Percentiles rank a stretch among this genome's conserved stretches.
phyloP scores from a whole-genome alignment of 2,329 filamentous ascomycete genomes.

The Fusarium setosum region DNA sequence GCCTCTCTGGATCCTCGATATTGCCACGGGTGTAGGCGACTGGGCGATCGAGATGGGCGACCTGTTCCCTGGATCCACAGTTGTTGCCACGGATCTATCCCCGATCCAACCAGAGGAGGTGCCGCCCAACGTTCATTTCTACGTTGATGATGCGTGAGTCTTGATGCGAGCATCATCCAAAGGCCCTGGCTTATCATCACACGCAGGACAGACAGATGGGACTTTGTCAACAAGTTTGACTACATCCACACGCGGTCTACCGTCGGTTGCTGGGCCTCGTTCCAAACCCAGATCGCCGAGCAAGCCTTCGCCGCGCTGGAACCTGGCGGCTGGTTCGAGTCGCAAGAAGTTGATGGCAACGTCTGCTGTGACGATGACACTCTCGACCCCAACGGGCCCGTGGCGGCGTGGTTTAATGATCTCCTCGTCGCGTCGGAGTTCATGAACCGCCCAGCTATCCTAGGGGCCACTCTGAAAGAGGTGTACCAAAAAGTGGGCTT shows the following conservation, averaged over 20 bases:
- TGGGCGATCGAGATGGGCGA: constrained; percentile 76
- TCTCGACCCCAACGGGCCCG: constrained; percentile 48
- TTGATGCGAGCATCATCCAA: too few species aligned
- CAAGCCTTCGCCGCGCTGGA: constrained; percentile 59
- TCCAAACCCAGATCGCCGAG: constrained; percentile 59
- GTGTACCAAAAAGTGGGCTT: constrained; percentile 62
- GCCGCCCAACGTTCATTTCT: constrained; percentile 78
- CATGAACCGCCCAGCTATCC: constrained; percentile 51
- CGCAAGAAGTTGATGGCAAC: constrained; percentile 56
- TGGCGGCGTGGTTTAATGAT: constrained; percentile 53
- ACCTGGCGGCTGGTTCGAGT: constrained; percentile 66
- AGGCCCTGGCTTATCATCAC: constrained; percentile 17
- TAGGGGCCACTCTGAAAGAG: constrained; percentile 47
- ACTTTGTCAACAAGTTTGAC: constrained; percentile 63
- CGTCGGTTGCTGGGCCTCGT: constrained; percentile 59
- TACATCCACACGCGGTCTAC: constrained; percentile 64
- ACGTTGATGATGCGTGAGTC: constrained; percentile 70
- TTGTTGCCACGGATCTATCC: constrained; percentile 73
- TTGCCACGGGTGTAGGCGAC: constrained; percentile 59
- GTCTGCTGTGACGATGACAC: constrained; percentile 58
- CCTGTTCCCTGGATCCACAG: constrained; percentile 64
- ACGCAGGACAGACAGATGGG: constrained; percentile 56
- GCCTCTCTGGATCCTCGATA: constrained; percentile 51
- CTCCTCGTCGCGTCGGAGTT: constrained; percentile 51
- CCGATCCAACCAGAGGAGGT: constrained; percentile 73